A percentile compares a stretch with the other conserved stretches of the same genome.
These are phyloP conservation scores for Arachis hypogaea DNA, from an alignment of 306 rosid species.

Conservation along the genomic window DNA sequence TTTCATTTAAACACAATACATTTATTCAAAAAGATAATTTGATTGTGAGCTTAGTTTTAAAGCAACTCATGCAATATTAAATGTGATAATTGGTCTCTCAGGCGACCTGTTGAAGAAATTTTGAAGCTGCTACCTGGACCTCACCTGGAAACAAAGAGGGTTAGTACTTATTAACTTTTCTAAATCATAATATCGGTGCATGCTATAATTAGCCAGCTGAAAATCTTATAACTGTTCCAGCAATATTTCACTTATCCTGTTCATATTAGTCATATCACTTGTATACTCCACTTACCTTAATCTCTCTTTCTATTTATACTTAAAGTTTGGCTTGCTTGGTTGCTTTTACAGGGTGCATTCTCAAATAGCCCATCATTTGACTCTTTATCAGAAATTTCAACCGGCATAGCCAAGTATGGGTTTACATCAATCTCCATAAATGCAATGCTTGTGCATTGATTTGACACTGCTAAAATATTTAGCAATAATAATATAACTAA, in stretches of 20 bases:
- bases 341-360: constrained; percentile 74
- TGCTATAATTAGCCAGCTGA: constrained; percentile 24
- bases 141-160: constrained; percentile 86
- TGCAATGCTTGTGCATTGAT: constrained; percentile 29
- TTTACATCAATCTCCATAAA: constrained; percentile 24
- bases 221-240: constrained; percentile 12
- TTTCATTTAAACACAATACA: too few relatives aligned
- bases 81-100: constrained; percentile 42
- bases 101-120: constrained; percentile 98
- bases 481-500: constrained; percentile 18
- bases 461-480: constrained; percentile 28
- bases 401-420: constrained; percentile 68
- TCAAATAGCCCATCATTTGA: constrained; percentile 77
- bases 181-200: constrained; percentile 8
- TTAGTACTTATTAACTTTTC: constrained; percentile 44
- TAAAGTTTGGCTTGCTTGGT: constrained; percentile 29
- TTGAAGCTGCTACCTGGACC: constrained; percentile 97
- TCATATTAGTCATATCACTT: constrained; percentile 26
- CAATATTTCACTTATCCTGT: constrained; percentile 33
- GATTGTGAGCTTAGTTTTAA: background rate
- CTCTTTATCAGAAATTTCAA: constrained; percentile 68
- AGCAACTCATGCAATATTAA: constrained; percentile 28
- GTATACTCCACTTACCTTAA: constrained; percentile 5
- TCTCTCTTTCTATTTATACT: constrained; percentile 14
- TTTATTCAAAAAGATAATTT: too few relatives aligned